A percentile compares a stretch with the other conserved stretches of the same genome.
phyloP scores from a whole-genome alignment of 1,284 basidiomycete species.

The Ceratobasidium papillatum region DNA sequence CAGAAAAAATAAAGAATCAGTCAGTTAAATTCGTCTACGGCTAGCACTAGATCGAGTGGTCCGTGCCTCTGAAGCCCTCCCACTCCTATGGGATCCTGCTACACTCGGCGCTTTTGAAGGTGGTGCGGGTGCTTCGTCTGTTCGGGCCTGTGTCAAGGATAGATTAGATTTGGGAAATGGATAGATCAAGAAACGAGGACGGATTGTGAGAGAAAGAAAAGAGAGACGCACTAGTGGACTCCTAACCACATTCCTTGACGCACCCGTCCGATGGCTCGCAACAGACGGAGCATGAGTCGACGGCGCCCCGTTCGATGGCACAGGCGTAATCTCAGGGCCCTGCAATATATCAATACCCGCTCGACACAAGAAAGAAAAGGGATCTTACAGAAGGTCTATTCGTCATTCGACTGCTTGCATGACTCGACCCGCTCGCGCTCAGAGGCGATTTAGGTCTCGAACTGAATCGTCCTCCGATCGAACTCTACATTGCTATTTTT shows the following conservation, averaged over 20 bases:
- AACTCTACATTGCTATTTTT: background rate
- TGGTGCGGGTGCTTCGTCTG: background rate
- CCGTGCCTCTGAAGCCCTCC: conserved; percentile 36
- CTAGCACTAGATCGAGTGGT: conserved; percentile 20
- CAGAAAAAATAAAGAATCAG: conserved; percentile 8
- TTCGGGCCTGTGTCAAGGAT: background rate
- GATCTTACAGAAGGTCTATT: background rate
- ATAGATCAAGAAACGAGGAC: no score
- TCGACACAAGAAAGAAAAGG: background rate
- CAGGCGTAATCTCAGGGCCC: conserved; percentile 21
- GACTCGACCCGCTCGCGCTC: conserved; percentile 17
- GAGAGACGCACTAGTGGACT: conserved; percentile 8
- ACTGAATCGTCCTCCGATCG: background rate
- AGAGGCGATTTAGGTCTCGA: conserved; percentile 15
- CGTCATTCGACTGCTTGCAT: conserved; percentile 10
- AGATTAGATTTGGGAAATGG: background rate
- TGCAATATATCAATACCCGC: background rate
- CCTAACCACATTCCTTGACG: background rate
- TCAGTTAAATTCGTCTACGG: conserved; percentile 30
- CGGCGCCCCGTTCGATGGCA: background rate
- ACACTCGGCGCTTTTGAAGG: conserved; percentile 22
- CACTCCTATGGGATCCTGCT: conserved; percentile 26
- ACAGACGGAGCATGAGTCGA: conserved; percentile 2
- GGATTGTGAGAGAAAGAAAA: background rate
- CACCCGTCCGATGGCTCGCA: conserved; percentile 1